Conservation (phyloP, 2,329 filamentous ascomycete genomes). For the Xylariaceae sp. region DNA sequence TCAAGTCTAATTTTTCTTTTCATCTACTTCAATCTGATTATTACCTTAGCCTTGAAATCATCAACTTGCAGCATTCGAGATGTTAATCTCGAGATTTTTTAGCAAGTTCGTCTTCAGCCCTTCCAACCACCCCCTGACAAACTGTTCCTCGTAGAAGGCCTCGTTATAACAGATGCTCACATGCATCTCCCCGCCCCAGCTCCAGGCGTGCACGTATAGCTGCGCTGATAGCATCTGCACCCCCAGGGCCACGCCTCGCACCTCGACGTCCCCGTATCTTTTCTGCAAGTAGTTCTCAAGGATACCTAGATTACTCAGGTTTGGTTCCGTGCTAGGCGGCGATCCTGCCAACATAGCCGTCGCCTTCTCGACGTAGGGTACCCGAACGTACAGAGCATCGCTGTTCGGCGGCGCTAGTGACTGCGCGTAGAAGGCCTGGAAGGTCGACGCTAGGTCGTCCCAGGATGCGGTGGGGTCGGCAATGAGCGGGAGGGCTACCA, state of each 20-base stretch:
- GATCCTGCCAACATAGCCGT: constrained; percentile 8
- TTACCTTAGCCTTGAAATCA: too few species aligned
- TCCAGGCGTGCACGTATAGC: constrained; percentile 15
- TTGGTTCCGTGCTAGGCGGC: constrained; percentile 14
- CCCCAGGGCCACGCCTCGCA: neutral
- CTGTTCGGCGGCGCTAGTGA: constrained; percentile 2
- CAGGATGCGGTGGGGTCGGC: constrained; percentile 4
- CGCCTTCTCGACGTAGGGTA: constrained; percentile 18
- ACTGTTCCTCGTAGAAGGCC: constrained; percentile 9
- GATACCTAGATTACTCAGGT: constrained; percentile 15
- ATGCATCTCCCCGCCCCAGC: constrained; percentile 8
- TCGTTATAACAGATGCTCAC: constrained; percentile 19
- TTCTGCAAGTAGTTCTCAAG: constrained; percentile 4
- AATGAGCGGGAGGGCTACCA: constrained; percentile 14
- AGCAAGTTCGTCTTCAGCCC: constrained; percentile 2
- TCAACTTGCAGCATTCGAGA: too few species aligned
- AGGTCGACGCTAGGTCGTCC: neutral
- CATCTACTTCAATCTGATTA: too few species aligned
- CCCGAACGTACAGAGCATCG: constrained; percentile 6
- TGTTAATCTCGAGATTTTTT: constrained; percentile 3
- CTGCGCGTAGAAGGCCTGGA: constrained; percentile 7
- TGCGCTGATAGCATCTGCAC: constrained; percentile 19
- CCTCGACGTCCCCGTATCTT: constrained; percentile 4
- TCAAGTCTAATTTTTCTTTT: too few species aligned
- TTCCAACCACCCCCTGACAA: constrained; percentile 8